Evolutionary conservation across 306 rosid genomes (phyloP), one percentile per base, ranked within the genome.

Genomic region (Sechiopsis laciniata): DNA sequence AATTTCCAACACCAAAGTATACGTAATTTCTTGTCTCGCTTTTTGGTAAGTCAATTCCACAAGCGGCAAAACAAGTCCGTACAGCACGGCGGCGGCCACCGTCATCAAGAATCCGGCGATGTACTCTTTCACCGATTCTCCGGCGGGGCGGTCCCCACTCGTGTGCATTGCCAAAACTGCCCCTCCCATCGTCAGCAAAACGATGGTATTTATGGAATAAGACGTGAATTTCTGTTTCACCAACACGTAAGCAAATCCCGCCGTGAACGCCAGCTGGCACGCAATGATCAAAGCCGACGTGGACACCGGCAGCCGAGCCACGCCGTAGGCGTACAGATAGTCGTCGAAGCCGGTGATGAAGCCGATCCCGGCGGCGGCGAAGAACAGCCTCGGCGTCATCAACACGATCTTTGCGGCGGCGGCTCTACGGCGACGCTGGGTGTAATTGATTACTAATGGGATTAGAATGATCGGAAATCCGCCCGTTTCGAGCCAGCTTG

Each of bases 51-150:
- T 79, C 77, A 88, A 75, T 74, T 95, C 99, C 58, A 89, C 65
- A 80, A 88, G 62, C 50, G 97, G 99, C 88, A 95, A 56, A 1
- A 95, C 12, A 2, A 95, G 83, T 8, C 96, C 97, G 60, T 95
- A 91, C 72, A 95, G 53, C 2, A 77, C 86, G 0, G 99, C 83
- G 2, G 99, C 92, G 10, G 73, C 87, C 13, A 91, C 16, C 8
- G 96, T 95, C 88, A 84, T 84, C 9, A 83, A 7, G 62, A 95
- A 91, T 13, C 99, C 97, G 1, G 78, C 19, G 2, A 80, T 46
- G 14, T 95, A 95, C 45, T 85, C 19, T 78, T 13, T 62, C 0
- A 12, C 76, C 21, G 96, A 85, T 75, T 88, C 97, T 0, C 95
- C 96, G 3, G 45, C 35, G 0, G 90, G 91, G 2, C 92, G 86